Evolutionary conservation across 1,284 basidiomycete genomes (phyloP).

Genomic region (Neolentinus lepideus): DNA sequence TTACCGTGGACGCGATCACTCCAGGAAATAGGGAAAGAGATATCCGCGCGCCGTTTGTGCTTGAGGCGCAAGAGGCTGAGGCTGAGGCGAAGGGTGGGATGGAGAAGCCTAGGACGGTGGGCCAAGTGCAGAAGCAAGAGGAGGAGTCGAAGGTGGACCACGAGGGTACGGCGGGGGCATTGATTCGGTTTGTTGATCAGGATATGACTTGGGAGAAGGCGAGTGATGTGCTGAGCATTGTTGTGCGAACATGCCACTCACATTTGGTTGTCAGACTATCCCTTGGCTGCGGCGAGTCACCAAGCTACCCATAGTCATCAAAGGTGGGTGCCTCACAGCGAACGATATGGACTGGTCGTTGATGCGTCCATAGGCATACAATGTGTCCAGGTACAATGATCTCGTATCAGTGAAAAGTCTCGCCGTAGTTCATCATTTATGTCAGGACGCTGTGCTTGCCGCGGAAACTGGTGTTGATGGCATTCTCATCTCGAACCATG

Average conservation of each 20-base stretch:
- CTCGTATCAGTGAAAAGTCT: neutral
- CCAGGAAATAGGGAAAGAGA: conserved; percentile 85
- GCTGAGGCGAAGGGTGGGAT: conserved; percentile 11
- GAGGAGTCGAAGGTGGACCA: conserved; percentile 29
- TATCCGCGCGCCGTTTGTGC: conserved; percentile 51
- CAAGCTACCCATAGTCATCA: conserved; percentile 77
- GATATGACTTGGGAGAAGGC: conserved; percentile 73
- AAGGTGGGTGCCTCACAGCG: conserved; percentile 38
- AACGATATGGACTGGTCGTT: conserved; percentile 7
- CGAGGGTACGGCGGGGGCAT: conserved; percentile 59
- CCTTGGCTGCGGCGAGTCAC: conserved; percentile 75
- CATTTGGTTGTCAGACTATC: conserved; percentile 42
- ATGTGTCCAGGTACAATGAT: conserved; percentile 55
- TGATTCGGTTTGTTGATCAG: conserved; percentile 55
- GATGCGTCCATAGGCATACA: conserved; percentile 44
- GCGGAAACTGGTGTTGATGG: conserved; percentile 84
- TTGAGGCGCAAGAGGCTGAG: conserved; percentile 52
- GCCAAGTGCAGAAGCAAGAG: conserved; percentile 28
- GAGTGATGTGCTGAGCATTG: conserved; percentile 4
- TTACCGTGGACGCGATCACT: conserved; percentile 88
- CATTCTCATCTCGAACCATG: conserved; percentile 88
- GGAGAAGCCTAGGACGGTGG: conserved; percentile 18
- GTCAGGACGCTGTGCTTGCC: conserved; percentile 77
- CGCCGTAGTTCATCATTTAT: neutral
- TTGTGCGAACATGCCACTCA: conserved; percentile 7